Base-by-base conservation (phyloP, 768 basidiomycete genomes). In the Phanerodontia chrysosporium region DNA sequence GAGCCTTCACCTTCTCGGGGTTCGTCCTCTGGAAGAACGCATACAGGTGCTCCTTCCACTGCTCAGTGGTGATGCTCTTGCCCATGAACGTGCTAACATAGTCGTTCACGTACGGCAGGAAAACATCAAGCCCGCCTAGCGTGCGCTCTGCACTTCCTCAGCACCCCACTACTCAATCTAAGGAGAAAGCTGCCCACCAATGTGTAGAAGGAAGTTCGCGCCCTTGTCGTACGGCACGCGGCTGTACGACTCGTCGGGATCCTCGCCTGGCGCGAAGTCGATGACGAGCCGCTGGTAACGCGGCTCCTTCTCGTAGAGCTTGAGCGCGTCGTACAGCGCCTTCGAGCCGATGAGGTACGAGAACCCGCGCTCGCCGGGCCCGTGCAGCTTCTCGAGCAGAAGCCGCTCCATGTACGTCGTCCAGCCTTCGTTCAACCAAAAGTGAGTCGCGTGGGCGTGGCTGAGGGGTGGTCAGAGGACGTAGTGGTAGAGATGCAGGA, bases 341-440 rank as follows among this genome's bases (percentile, higher is more conserved):
- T 89, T 90, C 21, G 79, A 76, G 2, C 93, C 94, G 58, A 90
- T 87, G 60, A 92, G 75, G 71, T 80, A 96, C 8, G 85, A 83
- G 67, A 98, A 90, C 18, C 85, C 92, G 45, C 94, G 85, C 51
- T 87, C 83, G 1, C 85, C 85, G 18, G 89, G 84, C 0, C 88
- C 82, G 68, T 92, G 84, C 2, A 94, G 75, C 46, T 78, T 74
- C 62, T 86, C 79, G 49, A 84, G 84, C 46, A 96, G 75, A 8
- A 96, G 73, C 16, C 94, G 85, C 69, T 98, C 95, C 29, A 91
- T 86, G 68, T 95, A 98, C 0, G 91, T 95, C 30, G 95, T 97
- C 89, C 91, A 95, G 27, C 93, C 89, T 75, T 95, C 90, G 69
- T 93, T 94, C 39, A 94, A 82, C 90, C 90, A 92, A 74, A 92